phyloP scores from a whole-genome alignment of 306 rosid species.

The Cyclanthera cordifolia region DNA sequence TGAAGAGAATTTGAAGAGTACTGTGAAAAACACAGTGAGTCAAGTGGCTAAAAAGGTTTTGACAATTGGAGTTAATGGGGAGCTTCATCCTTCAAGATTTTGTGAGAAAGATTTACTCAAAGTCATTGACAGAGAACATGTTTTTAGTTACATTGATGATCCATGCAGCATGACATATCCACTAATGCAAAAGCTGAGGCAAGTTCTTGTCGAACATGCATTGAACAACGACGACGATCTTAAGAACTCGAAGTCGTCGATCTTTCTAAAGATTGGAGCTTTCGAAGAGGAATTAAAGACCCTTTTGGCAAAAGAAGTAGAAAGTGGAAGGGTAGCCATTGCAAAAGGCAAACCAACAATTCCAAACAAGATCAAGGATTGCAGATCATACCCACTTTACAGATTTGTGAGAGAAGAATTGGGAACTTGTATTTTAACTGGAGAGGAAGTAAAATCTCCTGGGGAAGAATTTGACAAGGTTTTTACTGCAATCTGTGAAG shows the following conservation, averaged over 20 bases:
- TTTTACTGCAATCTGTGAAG: slow-evolving; percentile 32
- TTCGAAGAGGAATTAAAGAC: slow-evolving; percentile 32
- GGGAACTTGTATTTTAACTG: slow-evolving; percentile 24
- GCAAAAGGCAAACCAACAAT: slow-evolving; percentile 22
- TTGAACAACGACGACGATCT: slow-evolving; percentile 17
- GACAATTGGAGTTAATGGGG: slow-evolving; percentile 19
- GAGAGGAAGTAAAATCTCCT: slow-evolving; percentile 35
- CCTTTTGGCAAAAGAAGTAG: slow-evolving; percentile 12
- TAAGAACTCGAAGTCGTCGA: slow-evolving; percentile 17
- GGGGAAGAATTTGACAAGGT: slow-evolving; percentile 49
- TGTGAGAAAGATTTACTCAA: slow-evolving; percentile 31
- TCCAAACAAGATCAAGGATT: slow-evolving; percentile 26
- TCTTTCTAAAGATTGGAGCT: slow-evolving; percentile 23
- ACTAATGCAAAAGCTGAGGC: slow-evolving; percentile 30
- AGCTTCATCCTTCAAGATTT: slow-evolving; percentile 24
- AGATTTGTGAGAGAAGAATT: slow-evolving; percentile 21
- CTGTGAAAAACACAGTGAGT: slow-evolving; percentile 17
- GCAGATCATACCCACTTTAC: slow-evolving; percentile 40
- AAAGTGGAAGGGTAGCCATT: slow-evolving; percentile 25
- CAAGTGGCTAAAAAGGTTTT: slow-evolving; percentile 27
- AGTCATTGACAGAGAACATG: slow-evolving; percentile 27
- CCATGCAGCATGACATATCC: slow-evolving; percentile 25
- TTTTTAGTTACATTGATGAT: slow-evolving; percentile 29
- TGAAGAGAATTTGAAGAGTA: slow-evolving; percentile 28
- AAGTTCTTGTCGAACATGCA: slow-evolving; percentile 29